phyloP scores from a whole-genome alignment of 225 moss, liverwort and hornwort species.

The Takakia lepidozioides region DNA sequence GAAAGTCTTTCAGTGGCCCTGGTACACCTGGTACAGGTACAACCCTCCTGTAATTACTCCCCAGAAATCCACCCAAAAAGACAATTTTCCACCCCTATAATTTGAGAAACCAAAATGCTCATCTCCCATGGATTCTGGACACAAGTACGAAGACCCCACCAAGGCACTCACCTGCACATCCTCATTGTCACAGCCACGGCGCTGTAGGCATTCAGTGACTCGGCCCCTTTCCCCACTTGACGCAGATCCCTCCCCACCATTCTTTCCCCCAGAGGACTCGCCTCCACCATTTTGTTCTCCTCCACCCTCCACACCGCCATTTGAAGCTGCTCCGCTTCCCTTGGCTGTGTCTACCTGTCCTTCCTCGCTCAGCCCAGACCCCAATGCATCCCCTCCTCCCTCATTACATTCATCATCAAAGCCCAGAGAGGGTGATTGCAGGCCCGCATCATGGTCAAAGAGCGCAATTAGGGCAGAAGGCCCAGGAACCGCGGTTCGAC shows the following conservation, averaged over 20 bases:
- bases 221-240: constrained; percentile 40
- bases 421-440: constrained; percentile 85
- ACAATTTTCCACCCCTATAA: too few species aligned
- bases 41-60: too few species aligned
- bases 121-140: too few species aligned
- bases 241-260: constrained; percentile 45
- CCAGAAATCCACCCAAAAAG: too few species aligned
- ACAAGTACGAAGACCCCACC: too few species aligned
- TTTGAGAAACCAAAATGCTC: too few species aligned
- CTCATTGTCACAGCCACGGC: constrained; percentile 67
- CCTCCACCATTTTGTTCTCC: constrained; percentile 30
- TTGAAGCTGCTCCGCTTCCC: constrained; percentile 39
- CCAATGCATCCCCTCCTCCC: constrained; percentile 40
- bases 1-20: too few species aligned
- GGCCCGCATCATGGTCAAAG: constrained; percentile 93
- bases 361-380: constrained; percentile 18
- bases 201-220: constrained; percentile 52
- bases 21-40: too few species aligned
- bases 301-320: constrained; percentile 48
- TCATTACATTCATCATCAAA: constrained; percentile 56
- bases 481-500: constrained; percentile 67
- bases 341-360: constrained; percentile 30
- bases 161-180: constrained; percentile 69
- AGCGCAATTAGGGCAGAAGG: constrained; percentile 82
- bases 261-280: constrained; percentile 50